Conservation (phyloP, 495 filamentous ascomycete species). For the Lophiotrema nucula region DNA sequence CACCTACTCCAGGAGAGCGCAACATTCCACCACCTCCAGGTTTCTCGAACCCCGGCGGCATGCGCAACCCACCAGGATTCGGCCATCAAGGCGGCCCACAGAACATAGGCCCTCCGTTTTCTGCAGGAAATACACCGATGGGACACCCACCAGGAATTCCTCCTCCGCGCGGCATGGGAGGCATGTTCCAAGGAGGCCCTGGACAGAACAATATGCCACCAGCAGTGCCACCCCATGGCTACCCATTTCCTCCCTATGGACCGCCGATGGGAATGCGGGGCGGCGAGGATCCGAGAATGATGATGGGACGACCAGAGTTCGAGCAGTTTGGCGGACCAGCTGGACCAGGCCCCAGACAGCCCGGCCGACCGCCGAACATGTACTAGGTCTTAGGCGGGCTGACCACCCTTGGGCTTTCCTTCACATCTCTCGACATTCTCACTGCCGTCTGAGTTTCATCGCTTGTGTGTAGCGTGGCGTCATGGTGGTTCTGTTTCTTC, state of each 20-base stretch:
- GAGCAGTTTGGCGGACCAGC: slow-evolving; percentile 18
- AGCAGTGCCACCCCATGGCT: slow-evolving; percentile 27
- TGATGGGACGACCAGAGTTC: slow-evolving; percentile 23
- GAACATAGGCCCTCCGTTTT: slow-evolving; percentile 27
- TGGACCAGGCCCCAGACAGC: slow-evolving; percentile 8
- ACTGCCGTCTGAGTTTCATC: neutral
- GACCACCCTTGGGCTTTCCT: too few relatives aligned
- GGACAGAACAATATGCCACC: slow-evolving; percentile 15
- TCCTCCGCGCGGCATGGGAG: slow-evolving; percentile 21
- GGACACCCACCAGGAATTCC: slow-evolving; percentile 29
- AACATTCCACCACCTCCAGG: slow-evolving; percentile 36
- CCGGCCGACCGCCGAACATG: slow-evolving; percentile 24
- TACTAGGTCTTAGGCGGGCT: too few relatives aligned
- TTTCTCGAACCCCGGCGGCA: slow-evolving; percentile 21
- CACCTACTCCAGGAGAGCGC: slow-evolving; percentile 32
- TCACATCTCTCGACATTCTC: neutral
- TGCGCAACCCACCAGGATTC: slow-evolving; percentile 32
- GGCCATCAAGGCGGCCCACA: slow-evolving; percentile 15
- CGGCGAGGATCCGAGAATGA: slow-evolving; percentile 30
- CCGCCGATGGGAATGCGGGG: slow-evolving; percentile 20
- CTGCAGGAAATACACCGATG: slow-evolving; percentile 27
- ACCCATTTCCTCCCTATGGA: slow-evolving; percentile 24
- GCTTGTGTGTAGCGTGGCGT: neutral
- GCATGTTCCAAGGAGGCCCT: slow-evolving; percentile 15
- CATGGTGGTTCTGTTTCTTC: neutral